Conservation (phyloP, 192 early-diverging fungal genomes). For the Podila epigama region DNA sequence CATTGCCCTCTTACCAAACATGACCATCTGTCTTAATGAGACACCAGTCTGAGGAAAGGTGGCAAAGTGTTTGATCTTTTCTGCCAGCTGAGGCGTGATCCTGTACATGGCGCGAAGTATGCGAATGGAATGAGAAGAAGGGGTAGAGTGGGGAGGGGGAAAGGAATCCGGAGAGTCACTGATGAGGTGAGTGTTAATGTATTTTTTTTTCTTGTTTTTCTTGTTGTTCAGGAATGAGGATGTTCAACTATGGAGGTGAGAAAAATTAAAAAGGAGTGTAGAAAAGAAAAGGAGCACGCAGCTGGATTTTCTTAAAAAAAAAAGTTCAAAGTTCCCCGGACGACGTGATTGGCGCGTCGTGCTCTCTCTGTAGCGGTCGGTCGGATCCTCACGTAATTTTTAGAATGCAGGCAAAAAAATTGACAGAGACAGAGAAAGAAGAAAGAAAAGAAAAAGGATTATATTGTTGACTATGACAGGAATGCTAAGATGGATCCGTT, state of each 20-base stretch:
- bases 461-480: no score
- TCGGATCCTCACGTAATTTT: no score
- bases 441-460: not conserved
- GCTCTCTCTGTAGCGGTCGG: no score
- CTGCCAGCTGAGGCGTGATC: slow-evolving; percentile 67
- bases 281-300: not conserved
- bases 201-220: not conserved
- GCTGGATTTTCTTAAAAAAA: not conserved
- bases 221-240: not conserved
- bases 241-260: not conserved
- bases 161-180: not conserved
- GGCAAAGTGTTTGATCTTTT: slow-evolving; percentile 81
- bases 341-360: not conserved
- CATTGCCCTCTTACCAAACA: slow-evolving; percentile 75
- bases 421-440: no score
- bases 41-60: slow-evolving; percentile 92
- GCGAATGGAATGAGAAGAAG: no score
- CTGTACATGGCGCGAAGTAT: slow-evolving; percentile 52
- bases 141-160: not conserved
- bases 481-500: no score
- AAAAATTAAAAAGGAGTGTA: not conserved
- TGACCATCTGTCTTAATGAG: slow-evolving; percentile 93
- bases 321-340: not conserved
- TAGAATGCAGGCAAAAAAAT: no score
- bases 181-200: not conserved